Evolutionary conservation across 306 rosid genomes (phyloP), one percentile per base, ranked within the genome.

Genomic region (Canavalia ensiformis): DNA sequence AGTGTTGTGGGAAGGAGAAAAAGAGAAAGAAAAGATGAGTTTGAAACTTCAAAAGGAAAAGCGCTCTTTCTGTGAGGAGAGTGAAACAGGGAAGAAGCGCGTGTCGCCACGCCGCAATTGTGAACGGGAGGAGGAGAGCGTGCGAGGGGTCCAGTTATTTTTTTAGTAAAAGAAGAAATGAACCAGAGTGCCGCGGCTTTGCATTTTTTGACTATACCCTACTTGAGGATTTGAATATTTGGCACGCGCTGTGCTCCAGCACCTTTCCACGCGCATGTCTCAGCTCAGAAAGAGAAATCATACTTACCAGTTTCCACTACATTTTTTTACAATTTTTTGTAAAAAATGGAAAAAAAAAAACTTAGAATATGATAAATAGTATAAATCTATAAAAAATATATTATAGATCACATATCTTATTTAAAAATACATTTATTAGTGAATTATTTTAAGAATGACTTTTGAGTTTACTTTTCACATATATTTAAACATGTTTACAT

Each of bases 21-120:
- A 65, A 77, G 64, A 3, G 55, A 70, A 12, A 54, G 84, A 47
- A 56, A 81, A 73, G 77, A 65, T 67, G 82, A 84, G 76, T 85
- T 86, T 80, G 83, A 87, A 88, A 78, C 85, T 85, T 83, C 63
- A 76, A 85, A 82, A 88, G 74, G 50, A 34, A 49, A 82, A 79
- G 80, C 79, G 63, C 56, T 68, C 83, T 13, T 56, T 33, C 72
- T 6, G 28, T 5, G 49, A 18, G 52, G 42, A 70, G 60, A 72
- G 84, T 63, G 59, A 41, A 55, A 54, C 31, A 66, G 73, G 29
- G 76, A 42, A 59, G 66, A 35, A 77, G 92, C 92, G 88, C 89
- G 94, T 89, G 88, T 39, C 0, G 4, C 62, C 66, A 28, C 70
- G 52, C 42, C 1, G 10, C n/a, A n/a, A 41, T 18, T 0, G 3